Conservation (phyloP, 441 rosid genomes). For the Mallotus japonicus region DNA sequence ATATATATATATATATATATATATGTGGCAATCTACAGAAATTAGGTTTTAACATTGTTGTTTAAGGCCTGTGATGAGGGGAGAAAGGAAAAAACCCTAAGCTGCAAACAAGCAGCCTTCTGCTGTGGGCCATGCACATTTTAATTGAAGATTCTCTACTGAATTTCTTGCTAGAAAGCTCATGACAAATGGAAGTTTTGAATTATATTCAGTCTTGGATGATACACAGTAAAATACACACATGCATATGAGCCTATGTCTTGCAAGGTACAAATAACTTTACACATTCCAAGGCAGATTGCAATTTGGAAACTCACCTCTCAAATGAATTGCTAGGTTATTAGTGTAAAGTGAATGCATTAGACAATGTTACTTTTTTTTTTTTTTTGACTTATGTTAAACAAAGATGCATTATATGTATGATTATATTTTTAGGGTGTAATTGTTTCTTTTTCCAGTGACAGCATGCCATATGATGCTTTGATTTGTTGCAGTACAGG, state of each 20-base stretch:
- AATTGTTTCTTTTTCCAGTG: constrained; percentile 18
- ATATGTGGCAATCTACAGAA: neutral
- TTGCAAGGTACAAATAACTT: neutral
- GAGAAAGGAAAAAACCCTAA: neutral
- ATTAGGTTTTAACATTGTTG: neutral
- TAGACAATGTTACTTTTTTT: neutral
- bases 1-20: too few relatives aligned
- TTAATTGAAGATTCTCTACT: neutral
- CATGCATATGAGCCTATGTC: neutral
- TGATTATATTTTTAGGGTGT: neutral
- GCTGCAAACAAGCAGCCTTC: constrained; percentile 5
- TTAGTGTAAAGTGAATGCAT: neutral
- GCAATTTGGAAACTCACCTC: neutral
- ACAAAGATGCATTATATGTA: constrained; percentile 2
- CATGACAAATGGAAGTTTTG: neutral
- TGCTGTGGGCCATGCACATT: neutral
- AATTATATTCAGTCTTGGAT: neutral
- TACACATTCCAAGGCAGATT: neutral
- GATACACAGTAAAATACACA: neutral
- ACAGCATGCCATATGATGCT: constrained; percentile 33
- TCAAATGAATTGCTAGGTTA: constrained; percentile 5
- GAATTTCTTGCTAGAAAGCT: constrained; percentile 7
- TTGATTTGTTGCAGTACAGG: constrained; percentile 74
- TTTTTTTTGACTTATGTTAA: neutral
- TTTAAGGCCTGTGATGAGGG: too few relatives aligned